phyloP scores from a whole-genome alignment of 1,284 basidiomycete species.

The Leccinum discolor region DNA sequence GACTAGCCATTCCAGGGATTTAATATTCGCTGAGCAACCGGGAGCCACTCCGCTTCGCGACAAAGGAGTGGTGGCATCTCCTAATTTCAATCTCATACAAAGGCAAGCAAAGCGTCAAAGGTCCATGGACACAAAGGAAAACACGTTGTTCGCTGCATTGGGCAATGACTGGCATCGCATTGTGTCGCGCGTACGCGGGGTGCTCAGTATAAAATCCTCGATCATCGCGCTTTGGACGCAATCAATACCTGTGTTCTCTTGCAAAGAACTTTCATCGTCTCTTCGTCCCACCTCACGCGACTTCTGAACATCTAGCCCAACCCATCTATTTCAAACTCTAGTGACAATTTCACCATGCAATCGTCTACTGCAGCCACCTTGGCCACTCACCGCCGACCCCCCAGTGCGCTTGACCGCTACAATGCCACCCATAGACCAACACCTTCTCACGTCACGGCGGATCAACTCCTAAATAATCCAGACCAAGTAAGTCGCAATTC shows the following conservation, averaged over 20 bases:
- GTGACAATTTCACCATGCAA: conserved; percentile 7
- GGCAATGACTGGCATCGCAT: not conserved
- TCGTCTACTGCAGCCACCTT: not conserved
- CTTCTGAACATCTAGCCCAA: not conserved
- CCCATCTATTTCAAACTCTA: not conserved
- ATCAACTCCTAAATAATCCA: not conserved
- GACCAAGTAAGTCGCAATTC: conserved; percentile 3
- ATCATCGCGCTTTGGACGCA: not conserved
- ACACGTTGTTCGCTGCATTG: conserved; percentile 2
- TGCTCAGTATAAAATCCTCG: conserved; percentile 23
- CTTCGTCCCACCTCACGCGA: not conserved
- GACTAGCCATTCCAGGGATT: not conserved
- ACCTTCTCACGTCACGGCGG: not conserved
- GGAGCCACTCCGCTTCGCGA: not conserved
- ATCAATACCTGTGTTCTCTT: not conserved
- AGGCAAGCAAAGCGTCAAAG: conserved; percentile 5
- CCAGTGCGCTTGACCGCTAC: not conserved
- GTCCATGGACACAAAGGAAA: conserved; percentile 13
- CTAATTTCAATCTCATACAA: conserved; percentile 11
- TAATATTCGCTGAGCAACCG: not conserved
- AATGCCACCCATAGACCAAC: not conserved
- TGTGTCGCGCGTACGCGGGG: not conserved
- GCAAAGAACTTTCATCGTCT: not conserved
- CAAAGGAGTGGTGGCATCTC: not conserved
- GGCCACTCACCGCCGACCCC: not conserved